Evolutionary conservation across 2,329 filamentous ascomycete genomes (phyloP).

Genomic region (Cladosporium colombiae): DNA sequence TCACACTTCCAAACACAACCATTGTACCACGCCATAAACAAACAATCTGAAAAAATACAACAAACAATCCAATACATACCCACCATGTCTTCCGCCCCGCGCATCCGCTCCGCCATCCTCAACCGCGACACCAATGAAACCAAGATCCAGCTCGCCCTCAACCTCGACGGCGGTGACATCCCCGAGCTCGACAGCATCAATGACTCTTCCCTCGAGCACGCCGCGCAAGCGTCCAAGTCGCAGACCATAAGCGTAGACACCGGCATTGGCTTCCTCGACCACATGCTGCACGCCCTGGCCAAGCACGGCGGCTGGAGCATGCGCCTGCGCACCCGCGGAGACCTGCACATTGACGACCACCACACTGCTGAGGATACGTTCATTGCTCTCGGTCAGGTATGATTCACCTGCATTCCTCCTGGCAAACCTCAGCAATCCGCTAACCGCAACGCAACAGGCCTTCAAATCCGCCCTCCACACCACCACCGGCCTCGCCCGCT

Average conservation of each 20-base stretch:
- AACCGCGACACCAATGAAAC: slow-evolving; percentile 96
- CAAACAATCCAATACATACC: slow-evolving; percentile 3
- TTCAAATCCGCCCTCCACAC: slow-evolving; percentile 79
- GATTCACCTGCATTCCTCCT: neutral
- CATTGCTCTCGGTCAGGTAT: slow-evolving; percentile 71
- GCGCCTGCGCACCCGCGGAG: slow-evolving; percentile 77
- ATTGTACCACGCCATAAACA: neutral
- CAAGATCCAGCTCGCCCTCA: slow-evolving; percentile 89
- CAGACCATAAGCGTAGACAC: slow-evolving; percentile 88
- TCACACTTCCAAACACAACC: neutral
- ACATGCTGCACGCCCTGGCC: slow-evolving; percentile 95
- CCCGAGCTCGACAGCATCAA: slow-evolving; percentile 34
- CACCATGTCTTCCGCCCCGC: slow-evolving; percentile 32
- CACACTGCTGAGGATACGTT: slow-evolving; percentile 96
- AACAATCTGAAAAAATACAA: neutral
- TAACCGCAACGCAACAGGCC: slow-evolving; percentile 46
- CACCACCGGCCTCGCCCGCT: slow-evolving; percentile 80
- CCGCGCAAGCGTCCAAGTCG: slow-evolving; percentile 77
- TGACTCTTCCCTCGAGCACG: slow-evolving; percentile 71
- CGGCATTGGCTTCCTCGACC: slow-evolving; percentile 95
- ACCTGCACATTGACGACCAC: slow-evolving; percentile 96
- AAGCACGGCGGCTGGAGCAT: slow-evolving; percentile 97
- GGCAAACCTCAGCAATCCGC: neutral
- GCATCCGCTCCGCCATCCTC: slow-evolving; percentile 70
- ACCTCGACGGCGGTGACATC: slow-evolving; percentile 81